phyloP scores from a whole-genome alignment of 257 asterid genomes.

The Leptodermis oblonga region DNA sequence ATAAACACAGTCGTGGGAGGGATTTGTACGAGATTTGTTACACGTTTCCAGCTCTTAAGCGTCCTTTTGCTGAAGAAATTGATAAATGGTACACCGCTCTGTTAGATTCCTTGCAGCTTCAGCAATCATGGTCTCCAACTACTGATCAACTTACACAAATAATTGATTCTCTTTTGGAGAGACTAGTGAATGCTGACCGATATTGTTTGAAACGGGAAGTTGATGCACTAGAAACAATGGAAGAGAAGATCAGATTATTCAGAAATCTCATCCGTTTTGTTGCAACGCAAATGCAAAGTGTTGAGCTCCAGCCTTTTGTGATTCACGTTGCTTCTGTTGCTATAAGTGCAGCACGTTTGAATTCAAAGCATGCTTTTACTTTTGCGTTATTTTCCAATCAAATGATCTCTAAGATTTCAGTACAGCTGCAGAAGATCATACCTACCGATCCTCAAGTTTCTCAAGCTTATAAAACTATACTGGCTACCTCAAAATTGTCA shows the following conservation, averaged over 20 bases:
- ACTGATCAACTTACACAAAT: too few species aligned
- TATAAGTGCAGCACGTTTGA: neutral
- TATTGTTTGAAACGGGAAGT: too few species aligned
- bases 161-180: neutral
- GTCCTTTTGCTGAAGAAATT: neutral
- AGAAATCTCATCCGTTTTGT: neutral
- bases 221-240: neutral
- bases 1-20: too few species aligned
- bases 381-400: too few species aligned
- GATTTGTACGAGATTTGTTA: too few species aligned
- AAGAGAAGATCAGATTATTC: neutral
- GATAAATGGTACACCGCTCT: conserved; percentile 1
- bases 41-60: neutral
- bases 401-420: too few species aligned
- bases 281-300: neutral
- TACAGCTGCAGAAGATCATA: neutral
- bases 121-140: too few species aligned
- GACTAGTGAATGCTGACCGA: neutral
- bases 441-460: neutral
- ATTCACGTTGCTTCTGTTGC: neutral
- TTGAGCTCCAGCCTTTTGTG: neutral
- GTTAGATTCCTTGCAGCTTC: too few species aligned
- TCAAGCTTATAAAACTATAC: too few species aligned
- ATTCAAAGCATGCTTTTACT: too few species aligned
- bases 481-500: too few species aligned